phyloP scores from a whole-genome alignment of 2,329 filamentous ascomycete genomes.

The Apiospora sp. region DNA sequence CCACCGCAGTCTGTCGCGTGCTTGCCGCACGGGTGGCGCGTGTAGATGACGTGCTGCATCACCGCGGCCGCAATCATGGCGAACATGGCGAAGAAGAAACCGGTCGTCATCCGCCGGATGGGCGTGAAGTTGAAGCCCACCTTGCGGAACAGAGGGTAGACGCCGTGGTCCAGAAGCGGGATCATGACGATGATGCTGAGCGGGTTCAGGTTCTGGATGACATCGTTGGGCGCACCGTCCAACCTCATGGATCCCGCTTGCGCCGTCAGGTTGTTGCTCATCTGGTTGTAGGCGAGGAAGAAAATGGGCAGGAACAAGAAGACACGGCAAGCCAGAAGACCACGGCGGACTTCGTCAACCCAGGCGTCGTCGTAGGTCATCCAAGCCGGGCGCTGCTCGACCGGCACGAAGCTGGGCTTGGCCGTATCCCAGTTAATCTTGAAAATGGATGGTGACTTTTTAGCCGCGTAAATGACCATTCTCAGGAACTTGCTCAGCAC shows the following conservation, averaged over 20 bases:
- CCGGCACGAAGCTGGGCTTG: constrained; percentile 59
- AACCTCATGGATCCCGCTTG: constrained; percentile 52
- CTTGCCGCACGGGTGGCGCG: constrained; percentile 56
- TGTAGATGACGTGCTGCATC: constrained; percentile 67
- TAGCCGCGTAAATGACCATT: constrained; percentile 61
- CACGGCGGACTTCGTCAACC: constrained; percentile 70
- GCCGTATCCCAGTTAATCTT: constrained; percentile 66
- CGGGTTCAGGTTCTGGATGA: constrained; percentile 66
- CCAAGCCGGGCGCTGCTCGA: constrained; percentile 52
- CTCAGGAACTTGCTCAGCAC: constrained; percentile 67
- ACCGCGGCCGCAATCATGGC: constrained; percentile 64
- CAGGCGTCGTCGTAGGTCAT: constrained; percentile 70
- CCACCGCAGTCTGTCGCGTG: constrained; percentile 39
- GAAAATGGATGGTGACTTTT: constrained; percentile 43
- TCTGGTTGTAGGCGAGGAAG: constrained; percentile 50
- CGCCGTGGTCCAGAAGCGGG: constrained; percentile 56
- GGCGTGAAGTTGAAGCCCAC: constrained; percentile 63
- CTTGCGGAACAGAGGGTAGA: constrained; percentile 66
- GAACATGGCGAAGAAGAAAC: constrained; percentile 58
- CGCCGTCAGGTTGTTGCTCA: constrained; percentile 46
- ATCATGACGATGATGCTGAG: constrained; percentile 66
- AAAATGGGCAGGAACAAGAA: constrained; percentile 52
- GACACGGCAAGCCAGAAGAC: constrained; percentile 50
- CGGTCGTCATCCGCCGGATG: constrained; percentile 63
- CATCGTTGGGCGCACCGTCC: constrained; percentile 66